Base-by-base conservation (phyloP, 495 filamentous ascomycete species). In the Patellaria atrata region DNA sequence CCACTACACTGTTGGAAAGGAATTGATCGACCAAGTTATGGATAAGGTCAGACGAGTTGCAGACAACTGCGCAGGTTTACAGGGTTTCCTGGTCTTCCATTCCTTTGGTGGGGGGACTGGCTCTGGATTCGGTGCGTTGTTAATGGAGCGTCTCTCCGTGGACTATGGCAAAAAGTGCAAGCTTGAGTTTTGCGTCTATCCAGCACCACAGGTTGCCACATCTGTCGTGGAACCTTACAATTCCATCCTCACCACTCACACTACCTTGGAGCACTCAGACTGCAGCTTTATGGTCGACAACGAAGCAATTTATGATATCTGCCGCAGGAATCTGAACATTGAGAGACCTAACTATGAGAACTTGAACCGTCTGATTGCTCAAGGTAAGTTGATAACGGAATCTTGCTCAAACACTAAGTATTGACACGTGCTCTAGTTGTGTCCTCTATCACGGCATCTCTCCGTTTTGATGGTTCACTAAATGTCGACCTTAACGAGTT, bases 201-300 rank as follows among this genome's bases (percentile, higher is more conserved):
- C 89, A 45, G 84, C 89, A 45, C 91, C 91, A 26, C 86, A 85
- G 65, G 86, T 87, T 46, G 83, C 84, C 46, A 94, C 87, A 48
- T 86, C 91, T 32, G 86, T 97, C 36, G 89, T 97, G 44, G 89
- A 97, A 71, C 89, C 89, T 17, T 97, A 97, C 72, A 97, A 96
- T 69, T 93, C 91, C 32, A 94, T 96, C 60, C 71, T 97, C 37
- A 93, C 91, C 48, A 97, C 89, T 38, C 89, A 97, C 70, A 96
- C 85, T 50, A 97, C 91, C 49, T 77, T 96, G 24, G 91, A 96
- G 73, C 85, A 97, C 68, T 92, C 86, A 41, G 89, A 97, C 70
- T 97, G 89, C 71, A 87, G 80, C 46, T 97, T 97, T 75, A 85
- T 97, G 77, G 91, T 97, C 44, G 89, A 97, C 63, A 97, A 97